phyloP scores from a whole-genome alignment of 768 basidiomycete genomes.

The Tubosaeta brunneosetosa region DNA sequence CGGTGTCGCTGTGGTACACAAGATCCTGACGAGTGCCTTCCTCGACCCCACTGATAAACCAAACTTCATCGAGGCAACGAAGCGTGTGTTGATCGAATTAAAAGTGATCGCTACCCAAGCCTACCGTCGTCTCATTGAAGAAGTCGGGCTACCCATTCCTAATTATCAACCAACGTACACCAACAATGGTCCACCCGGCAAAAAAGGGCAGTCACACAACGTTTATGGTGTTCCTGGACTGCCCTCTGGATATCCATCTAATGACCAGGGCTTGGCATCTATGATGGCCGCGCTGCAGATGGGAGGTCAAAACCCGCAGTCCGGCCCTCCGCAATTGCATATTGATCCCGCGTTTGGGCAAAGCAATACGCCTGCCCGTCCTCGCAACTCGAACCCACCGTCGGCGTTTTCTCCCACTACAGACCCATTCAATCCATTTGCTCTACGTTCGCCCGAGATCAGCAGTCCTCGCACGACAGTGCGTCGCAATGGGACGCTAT shows the following conservation, averaged over 20 bases:
- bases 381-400: slow-evolving; percentile 40
- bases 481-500: slow-evolving; percentile 40
- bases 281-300: slow-evolving; percentile 93
- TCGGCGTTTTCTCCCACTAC: slow-evolving; percentile 48
- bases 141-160: slow-evolving; percentile 87
- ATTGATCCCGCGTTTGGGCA: slow-evolving; percentile 61
- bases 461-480: slow-evolving; percentile 46
- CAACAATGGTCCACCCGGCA: slow-evolving; percentile 51
- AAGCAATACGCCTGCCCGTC: slow-evolving; percentile 40
- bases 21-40: slow-evolving; percentile 85
- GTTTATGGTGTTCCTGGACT: slow-evolving; percentile 69
- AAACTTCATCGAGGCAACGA: slow-evolving; percentile 78
- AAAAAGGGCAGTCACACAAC: slow-evolving; percentile 52
- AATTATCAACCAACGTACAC: slow-evolving; percentile 81
- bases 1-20: slow-evolving; percentile 88
- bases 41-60: slow-evolving; percentile 68
- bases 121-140: slow-evolving; percentile 89
- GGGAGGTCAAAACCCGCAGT: slow-evolving; percentile 83
- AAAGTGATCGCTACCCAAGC: slow-evolving; percentile 94
- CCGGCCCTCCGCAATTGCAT: slow-evolving; percentile 68
- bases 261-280: slow-evolving; percentile 80
- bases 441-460: slow-evolving; percentile 45
- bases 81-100: slow-evolving; percentile 83
- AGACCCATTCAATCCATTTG: slow-evolving; percentile 58
- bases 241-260: slow-evolving; percentile 74